Evolutionary conservation across 148 eudicot genomes (phyloP).

Genomic region (Dianthus caryophyllus): DNA sequence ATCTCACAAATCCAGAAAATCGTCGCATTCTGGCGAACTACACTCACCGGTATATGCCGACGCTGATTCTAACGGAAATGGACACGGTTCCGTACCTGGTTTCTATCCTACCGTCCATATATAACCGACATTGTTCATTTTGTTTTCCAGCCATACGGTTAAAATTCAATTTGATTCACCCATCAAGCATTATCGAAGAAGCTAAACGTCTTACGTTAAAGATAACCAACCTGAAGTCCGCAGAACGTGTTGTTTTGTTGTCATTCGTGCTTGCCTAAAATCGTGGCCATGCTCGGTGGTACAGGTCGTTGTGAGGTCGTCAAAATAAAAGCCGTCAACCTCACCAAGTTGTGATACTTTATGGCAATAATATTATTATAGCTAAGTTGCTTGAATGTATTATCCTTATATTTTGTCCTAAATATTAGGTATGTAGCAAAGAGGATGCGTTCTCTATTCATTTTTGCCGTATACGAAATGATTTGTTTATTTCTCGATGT

Average conservation of each 20-base stretch:
- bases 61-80: slow-evolving; percentile 62
- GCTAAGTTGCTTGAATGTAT: no score
- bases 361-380: no score
- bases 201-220: no score
- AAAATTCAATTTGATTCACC: slow-evolving; percentile 16
- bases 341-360: no score
- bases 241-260: no score
- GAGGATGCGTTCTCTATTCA: slow-evolving; percentile 18
- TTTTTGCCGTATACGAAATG: slow-evolving; percentile 28
- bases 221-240: no score
- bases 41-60: slow-evolving; percentile 48
- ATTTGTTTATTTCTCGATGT: slow-evolving; percentile 15
- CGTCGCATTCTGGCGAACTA: slow-evolving; percentile 78
- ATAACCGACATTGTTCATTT: not conserved
- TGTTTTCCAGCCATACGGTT: not conserved
- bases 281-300: no score
- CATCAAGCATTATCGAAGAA: slow-evolving; percentile 1
- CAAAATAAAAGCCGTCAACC: no score
- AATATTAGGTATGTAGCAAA: no score
- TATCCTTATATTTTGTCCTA: no score
- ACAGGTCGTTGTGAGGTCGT: no score
- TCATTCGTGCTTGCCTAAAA: no score
- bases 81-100: slow-evolving; percentile 36
- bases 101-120: slow-evolving; percentile 50
- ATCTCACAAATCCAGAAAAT: slow-evolving; percentile 57